Evolutionary conservation across 768 basidiomycete genomes (phyloP).

Genomic region (Paxillus rubicundulus): DNA sequence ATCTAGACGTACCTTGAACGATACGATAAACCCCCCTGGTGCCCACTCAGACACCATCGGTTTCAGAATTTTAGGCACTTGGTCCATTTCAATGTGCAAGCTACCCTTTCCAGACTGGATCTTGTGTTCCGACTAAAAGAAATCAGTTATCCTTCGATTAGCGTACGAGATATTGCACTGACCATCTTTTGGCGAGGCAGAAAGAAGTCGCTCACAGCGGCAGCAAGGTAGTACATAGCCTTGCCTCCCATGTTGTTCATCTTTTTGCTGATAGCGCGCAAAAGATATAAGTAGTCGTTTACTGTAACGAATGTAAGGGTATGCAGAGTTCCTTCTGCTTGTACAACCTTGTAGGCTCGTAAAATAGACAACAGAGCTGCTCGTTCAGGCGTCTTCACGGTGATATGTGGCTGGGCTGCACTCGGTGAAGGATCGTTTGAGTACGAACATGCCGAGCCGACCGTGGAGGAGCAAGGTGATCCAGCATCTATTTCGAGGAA

Average conservation of each 20-base stretch:
- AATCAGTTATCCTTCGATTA: neutral
- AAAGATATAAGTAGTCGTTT: conserved; percentile 92
- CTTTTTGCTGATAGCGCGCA: conserved; percentile 79
- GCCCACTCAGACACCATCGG: conserved; percentile 95
- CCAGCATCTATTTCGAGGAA: conserved; percentile 68
- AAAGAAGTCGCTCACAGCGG: conserved; percentile 98
- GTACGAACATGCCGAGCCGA: conserved; percentile 18
- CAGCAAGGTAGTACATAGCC: conserved; percentile 94
- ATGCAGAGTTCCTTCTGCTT: conserved; percentile 69
- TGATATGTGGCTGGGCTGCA: conserved; percentile 46
- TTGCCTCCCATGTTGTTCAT: conserved; percentile 65
- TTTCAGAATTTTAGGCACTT: conserved; percentile 94
- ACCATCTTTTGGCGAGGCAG: conserved; percentile 90
- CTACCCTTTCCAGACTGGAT: conserved; percentile 97
- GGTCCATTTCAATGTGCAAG: conserved; percentile 95
- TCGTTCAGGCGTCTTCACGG: conserved; percentile 65
- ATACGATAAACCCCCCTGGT: conserved; percentile 85
- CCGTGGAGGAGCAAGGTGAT: conserved; percentile 12
- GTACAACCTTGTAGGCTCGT: conserved; percentile 76
- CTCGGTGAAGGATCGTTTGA: conserved; percentile 30
- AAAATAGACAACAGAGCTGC: conserved; percentile 69
- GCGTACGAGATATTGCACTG: conserved; percentile 26
- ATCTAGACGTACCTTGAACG: conserved; percentile 79
- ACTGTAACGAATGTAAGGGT: conserved; percentile 91
- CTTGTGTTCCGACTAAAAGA: conserved; percentile 86